phyloP scores from a whole-genome alignment of 2,329 filamentous ascomycete genomes.

The Xylariaceae sp. region DNA sequence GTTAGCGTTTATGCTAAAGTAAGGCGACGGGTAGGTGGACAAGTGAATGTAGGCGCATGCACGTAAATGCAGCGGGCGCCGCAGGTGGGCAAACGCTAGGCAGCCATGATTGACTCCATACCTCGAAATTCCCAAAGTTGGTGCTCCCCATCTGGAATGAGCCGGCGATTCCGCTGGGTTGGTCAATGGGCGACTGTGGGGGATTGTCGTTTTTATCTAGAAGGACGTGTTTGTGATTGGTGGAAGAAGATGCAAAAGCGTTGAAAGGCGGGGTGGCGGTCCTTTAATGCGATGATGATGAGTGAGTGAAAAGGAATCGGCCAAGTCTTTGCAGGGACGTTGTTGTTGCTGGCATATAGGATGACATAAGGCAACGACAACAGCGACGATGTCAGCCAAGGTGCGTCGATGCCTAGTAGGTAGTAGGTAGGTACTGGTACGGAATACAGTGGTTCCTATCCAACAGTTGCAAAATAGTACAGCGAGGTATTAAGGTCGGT shows the following conservation, averaged over 20 bases:
- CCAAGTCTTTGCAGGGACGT: not conserved
- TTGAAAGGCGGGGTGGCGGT: not conserved
- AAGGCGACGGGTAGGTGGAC: not conserved
- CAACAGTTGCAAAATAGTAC: not conserved
- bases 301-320: not conserved
- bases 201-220: not conserved
- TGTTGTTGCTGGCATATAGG: constrained; percentile 1
- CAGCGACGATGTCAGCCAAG: not conserved
- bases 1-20: constrained; percentile 11
- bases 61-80: not conserved
- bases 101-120: constrained; percentile 32
- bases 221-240: constrained; percentile 9
- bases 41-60: not conserved
- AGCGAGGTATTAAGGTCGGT: not conserved
- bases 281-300: not conserved
- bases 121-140: constrained; percentile 57
- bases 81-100: not conserved
- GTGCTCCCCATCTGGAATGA: constrained; percentile 50
- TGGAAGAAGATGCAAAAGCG: constrained; percentile 12
- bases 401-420: not conserved
- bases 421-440: too few relatives aligned
- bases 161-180: constrained; percentile 24
- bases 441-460: not conserved
- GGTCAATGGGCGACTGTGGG: constrained; percentile 7
- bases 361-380: not conserved